Base-by-base conservation (phyloP, 805 yeast species). In the Cyberlindnera samutprakarnensis region DNA sequence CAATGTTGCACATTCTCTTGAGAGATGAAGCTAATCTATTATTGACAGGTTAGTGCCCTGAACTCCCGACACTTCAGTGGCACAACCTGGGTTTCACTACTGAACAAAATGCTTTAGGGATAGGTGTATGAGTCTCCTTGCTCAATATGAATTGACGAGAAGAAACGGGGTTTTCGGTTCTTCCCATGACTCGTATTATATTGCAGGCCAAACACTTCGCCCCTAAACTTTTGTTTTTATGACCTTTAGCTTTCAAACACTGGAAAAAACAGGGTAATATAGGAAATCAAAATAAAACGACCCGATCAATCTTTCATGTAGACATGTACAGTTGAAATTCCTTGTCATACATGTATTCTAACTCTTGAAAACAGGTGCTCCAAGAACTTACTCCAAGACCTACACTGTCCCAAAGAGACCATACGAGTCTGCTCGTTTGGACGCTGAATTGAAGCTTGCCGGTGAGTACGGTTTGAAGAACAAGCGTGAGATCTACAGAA, bases 401-500 rank as follows among this genome's bases (percentile, higher is more conserved):
- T 92, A 85, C 86, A 73, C 96, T 64, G 95, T 90, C 66, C 99
- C 99, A 76, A 87, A 85, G 81, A 86, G 94, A 70, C 96, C 97
- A 52, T 92, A 83, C 78, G 99, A 92, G 76, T 84, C 94, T 55
- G 94, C 96, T 69, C 95, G 98, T 81, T 80, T 92, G 70, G 98
- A 92, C 62, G 86, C 95, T 66, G 98, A 92, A 75, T 84, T 92
- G 70, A 90, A 92, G 75, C 84, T 92, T 65, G 96, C 94, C 64
- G 98, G 98, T 78, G 97, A 92, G 73, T 88, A 72, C 83, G 98
- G 98, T 80, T 82, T 92, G 67, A 90, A 87, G 78, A 92, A 92
- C 96, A 92, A 92, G 90, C 85, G 94, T 69, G 98, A 92, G 75
- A 86, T 92, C 70, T 92, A 92, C 94, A 87, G 98, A 83, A 88